A percentile compares a stretch with the other conserved stretches of the same genome.
phyloP scores from a whole-genome alignment of 495 filamentous ascomycete genomes.

The Cercophora samala region DNA sequence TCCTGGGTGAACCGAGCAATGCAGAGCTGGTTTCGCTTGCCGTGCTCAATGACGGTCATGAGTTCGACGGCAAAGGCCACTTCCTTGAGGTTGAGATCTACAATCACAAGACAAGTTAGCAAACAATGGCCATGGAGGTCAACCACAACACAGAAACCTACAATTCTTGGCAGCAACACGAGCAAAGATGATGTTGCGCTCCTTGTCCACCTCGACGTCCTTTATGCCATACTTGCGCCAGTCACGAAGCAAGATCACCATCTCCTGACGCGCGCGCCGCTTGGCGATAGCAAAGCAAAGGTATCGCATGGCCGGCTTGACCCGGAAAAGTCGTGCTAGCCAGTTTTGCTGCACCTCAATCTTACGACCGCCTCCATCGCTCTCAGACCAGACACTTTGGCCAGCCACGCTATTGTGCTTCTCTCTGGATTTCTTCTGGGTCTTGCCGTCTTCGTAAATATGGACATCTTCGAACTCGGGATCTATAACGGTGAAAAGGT shows the following conservation, averaged over 20 bases:
- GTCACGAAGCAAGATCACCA: constrained; percentile 65
- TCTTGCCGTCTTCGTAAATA: constrained; percentile 14
- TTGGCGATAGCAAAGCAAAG: constrained; percentile 71
- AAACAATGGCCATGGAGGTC: too few species aligned
- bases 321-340: constrained; percentile 81
- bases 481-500: background rate
- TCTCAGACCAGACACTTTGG: constrained; percentile 24
- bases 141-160: constrained; percentile 56
- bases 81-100: constrained; percentile 70
- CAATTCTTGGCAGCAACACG: constrained; percentile 71
- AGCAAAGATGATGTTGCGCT: constrained; percentile 68
- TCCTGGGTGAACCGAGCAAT: constrained; percentile 85
- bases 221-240: constrained; percentile 79
- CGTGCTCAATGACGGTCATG: constrained; percentile 79
- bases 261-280: constrained; percentile 66
- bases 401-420: constrained; percentile 8
- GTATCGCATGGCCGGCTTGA: constrained; percentile 73
- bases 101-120: constrained; percentile 26
- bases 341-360: constrained; percentile 69
- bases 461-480: constrained; percentile 17
- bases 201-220: constrained; percentile 70
- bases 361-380: constrained; percentile 34
- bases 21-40: constrained; percentile 61
- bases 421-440: constrained; percentile 14
- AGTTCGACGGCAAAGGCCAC: constrained; percentile 79